Percentiles rank a stretch among this genome's conserved stretches.
Evolutionary conservation across 108 stramenopile species (phyloP).

Genomic region (Stephanodiscus minutulus): DNA sequence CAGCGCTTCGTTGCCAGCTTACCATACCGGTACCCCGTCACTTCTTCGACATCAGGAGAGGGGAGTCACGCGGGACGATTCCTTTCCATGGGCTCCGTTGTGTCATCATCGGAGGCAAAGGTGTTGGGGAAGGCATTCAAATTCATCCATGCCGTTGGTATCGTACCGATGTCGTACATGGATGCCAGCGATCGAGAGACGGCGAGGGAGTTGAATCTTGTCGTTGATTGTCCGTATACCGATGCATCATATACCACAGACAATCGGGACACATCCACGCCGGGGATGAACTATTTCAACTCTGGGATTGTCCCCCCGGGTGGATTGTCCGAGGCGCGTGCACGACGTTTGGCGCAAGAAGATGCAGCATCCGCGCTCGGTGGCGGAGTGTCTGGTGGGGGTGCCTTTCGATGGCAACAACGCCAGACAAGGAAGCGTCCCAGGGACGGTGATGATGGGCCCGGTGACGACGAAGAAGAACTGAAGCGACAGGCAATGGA

Average conservation of each 20-base stretch:
- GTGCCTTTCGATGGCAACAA: conserved; percentile 56
- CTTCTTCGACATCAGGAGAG: conserved; percentile 23
- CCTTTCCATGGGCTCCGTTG: conserved; percentile 65
- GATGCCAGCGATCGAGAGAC: conserved; percentile 33
- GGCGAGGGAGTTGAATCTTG: conserved; percentile 38
- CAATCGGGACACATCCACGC: not conserved
- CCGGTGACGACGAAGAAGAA: conserved; percentile 32
- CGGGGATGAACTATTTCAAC: conserved; percentile 1
- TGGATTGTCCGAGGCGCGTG: conserved; percentile 66
- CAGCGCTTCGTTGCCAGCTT: conserved; percentile 52
- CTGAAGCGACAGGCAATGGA: conserved; percentile 44
- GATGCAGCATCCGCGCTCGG: conserved; percentile 28
- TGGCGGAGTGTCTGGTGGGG: conserved; percentile 21
- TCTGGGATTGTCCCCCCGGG: conserved; percentile 1
- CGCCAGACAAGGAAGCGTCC: conserved; percentile 43
- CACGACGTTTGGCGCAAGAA: conserved; percentile 58
- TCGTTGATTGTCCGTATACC: conserved; percentile 68
- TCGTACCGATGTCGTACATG: conserved; percentile 64
- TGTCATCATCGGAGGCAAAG: conserved; percentile 35
- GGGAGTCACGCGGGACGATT: conserved; percentile 70
- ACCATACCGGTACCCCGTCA: conserved; percentile 54
- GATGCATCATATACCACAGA: conserved; percentile 42
- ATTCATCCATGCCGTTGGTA: conserved; percentile 86
- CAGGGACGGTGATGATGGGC: conserved; percentile 26
- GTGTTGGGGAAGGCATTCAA: conserved; percentile 62